These are phyloP conservation scores for Globisporangium abappressorium DNA, from an alignment of 352 stramenopile species.

Conservation along the genomic window DNA sequence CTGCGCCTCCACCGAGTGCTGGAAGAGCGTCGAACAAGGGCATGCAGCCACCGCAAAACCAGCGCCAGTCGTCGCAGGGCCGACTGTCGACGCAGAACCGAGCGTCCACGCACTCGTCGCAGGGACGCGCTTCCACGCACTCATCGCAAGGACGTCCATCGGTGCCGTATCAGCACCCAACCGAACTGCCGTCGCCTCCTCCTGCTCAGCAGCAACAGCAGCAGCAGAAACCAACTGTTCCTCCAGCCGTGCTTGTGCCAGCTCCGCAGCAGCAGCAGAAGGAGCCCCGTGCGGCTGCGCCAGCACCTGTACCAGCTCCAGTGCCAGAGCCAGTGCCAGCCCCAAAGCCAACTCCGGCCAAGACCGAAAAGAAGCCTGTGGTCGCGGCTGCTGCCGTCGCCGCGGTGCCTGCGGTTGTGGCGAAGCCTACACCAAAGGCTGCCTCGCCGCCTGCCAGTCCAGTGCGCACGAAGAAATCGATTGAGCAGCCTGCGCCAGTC, in stretches of 20 bases:
- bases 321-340: not conserved
- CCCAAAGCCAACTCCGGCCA: not conserved
- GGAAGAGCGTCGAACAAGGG: constrained; percentile 16
- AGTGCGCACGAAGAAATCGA: constrained; percentile 5
- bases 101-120: constrained; percentile 7
- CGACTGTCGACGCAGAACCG: constrained; percentile 7
- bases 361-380: constrained; percentile 7
- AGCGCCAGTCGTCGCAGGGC: constrained; percentile 16
- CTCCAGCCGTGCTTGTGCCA: constrained; percentile 6
- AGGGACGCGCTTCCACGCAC: constrained; percentile 9
- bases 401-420: constrained; percentile 2
- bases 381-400: not conserved
- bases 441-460: constrained; percentile 2
- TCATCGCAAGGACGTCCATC: constrained; percentile 21
- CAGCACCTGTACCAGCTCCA: constrained; percentile 16
- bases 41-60: constrained; percentile 25
- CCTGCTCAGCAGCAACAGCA: constrained; percentile 9
- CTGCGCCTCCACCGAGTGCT: constrained; percentile 22
- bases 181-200: constrained; percentile 8
- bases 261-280: constrained; percentile 8
- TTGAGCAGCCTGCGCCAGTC: constrained; percentile 3
- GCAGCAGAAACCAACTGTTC: not conserved
- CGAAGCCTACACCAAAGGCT: not conserved
- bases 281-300: not conserved
- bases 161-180: constrained; percentile 17